Conservation (phyloP, 441 rosid species). For the Aquilaria agallochum region DNA sequence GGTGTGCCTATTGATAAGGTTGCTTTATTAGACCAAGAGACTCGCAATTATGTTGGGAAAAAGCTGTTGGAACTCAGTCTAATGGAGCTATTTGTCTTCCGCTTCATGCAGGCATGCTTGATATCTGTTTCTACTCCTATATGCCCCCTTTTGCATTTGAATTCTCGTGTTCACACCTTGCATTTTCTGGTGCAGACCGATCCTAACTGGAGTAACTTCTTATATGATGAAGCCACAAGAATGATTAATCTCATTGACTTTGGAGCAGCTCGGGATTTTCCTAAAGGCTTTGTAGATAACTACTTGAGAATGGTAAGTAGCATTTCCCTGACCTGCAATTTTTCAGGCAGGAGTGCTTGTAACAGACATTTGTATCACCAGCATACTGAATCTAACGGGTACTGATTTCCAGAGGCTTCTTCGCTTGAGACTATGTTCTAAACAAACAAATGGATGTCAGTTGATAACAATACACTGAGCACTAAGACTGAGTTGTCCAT, state of each 20-base stretch:
- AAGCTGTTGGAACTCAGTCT: conserved; percentile 87
- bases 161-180: neutral
- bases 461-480: no score
- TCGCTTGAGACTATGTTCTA: no score
- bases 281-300: conserved; percentile 79
- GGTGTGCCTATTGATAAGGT: conserved; percentile 93
- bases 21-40: conserved; percentile 68
- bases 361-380: no score
- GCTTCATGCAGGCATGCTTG: conserved; percentile 74
- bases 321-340: conserved; percentile 1
- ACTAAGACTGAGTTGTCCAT: no score
- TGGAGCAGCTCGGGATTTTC: conserved; percentile 93
- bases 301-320: conserved; percentile 78
- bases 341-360: no score
- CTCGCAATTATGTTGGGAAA: conserved; percentile 71
- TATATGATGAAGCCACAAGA: conserved; percentile 62
- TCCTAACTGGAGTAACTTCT: conserved; percentile 97
- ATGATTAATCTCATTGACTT: conserved; percentile 89
- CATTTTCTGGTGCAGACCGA: conserved; percentile 57
- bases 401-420: no score
- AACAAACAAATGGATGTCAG: no score
- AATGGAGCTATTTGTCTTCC: conserved; percentile 80
- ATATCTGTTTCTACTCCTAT: neutral
- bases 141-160: no score
- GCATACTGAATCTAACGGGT: no score